phyloP scores from a whole-genome alignment of 1,139 yeast species.

The Yamadazyma blattariae region DNA sequence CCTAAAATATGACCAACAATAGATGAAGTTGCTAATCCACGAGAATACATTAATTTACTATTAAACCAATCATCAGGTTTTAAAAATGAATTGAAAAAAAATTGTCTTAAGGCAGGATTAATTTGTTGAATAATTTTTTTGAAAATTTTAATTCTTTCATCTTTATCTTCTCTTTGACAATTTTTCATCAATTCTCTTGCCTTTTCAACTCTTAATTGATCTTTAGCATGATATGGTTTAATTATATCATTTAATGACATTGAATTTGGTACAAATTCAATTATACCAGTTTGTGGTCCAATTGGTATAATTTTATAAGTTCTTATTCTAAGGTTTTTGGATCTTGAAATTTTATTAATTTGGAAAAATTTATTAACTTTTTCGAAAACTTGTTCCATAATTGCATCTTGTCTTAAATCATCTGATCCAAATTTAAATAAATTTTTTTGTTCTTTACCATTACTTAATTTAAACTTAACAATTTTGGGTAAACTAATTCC shows the following conservation, averaged over 20 bases:
- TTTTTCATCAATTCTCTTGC: slow-evolving; percentile 69
- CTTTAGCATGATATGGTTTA: slow-evolving; percentile 51
- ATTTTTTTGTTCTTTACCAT: slow-evolving; percentile 57
- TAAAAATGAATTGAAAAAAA: slow-evolving; percentile 67
- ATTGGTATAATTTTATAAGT: slow-evolving; percentile 90
- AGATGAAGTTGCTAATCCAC: slow-evolving; percentile 82
- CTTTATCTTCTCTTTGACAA: slow-evolving; percentile 45
- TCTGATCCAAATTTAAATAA: slow-evolving; percentile 85
- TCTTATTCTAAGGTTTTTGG: slow-evolving; percentile 58
- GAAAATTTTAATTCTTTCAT: slow-evolving; percentile 51
- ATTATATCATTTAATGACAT: slow-evolving; percentile 68
- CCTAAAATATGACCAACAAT: slow-evolving; percentile 88
- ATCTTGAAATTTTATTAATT: slow-evolving; percentile 55
- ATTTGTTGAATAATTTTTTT: slow-evolving; percentile 48
- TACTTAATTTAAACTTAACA: slow-evolving; percentile 48
- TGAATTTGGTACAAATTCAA: slow-evolving; percentile 86
- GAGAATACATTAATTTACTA: slow-evolving; percentile 62
- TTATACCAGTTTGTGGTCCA: slow-evolving; percentile 83
- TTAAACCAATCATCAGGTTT: slow-evolving; percentile 73
- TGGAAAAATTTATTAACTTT: slow-evolving; percentile 74
- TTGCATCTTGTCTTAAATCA: slow-evolving; percentile 91
- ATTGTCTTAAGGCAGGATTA: slow-evolving; percentile 65
- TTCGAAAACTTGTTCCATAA: slow-evolving; percentile 95
- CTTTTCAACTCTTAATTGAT: slow-evolving; percentile 44
- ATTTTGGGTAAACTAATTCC: slow-evolving; percentile 91